Conservation (phyloP, 495 filamentous ascomycete species). For the Penicillium lividum region DNA sequence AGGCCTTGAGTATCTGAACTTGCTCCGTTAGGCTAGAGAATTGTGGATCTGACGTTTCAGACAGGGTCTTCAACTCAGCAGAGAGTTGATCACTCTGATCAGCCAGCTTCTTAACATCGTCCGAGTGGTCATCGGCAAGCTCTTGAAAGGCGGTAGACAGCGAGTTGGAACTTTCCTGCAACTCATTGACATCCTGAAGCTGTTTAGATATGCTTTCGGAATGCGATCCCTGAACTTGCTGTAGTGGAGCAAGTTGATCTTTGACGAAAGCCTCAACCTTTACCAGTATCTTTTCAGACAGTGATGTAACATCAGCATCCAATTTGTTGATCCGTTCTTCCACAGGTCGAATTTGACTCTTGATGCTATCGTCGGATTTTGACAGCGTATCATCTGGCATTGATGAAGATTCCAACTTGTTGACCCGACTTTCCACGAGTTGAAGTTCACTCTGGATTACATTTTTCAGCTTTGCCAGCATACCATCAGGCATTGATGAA, state of each 20-base stretch:
- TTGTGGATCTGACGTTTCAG: background rate
- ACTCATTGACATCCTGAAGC: background rate
- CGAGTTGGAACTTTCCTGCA: background rate
- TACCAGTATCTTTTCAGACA: background rate
- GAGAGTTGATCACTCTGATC: background rate
- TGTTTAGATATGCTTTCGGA: background rate
- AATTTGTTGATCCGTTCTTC: background rate
- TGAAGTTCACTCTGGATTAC: background rate
- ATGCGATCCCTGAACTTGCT: background rate
- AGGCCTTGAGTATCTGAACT: background rate
- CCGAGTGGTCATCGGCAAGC: background rate
- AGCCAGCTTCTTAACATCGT: background rate
- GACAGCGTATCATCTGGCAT: no score
- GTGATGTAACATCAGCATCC: background rate
- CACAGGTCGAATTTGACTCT: background rate
- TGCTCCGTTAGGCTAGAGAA: background rate
- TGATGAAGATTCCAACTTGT: background rate
- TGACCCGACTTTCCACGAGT: background rate
- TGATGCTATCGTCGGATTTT: no score
- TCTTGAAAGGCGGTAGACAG: background rate
- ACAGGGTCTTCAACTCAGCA: background rate
- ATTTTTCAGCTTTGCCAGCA: background rate
- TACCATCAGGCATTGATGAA: background rate
- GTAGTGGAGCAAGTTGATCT: background rate
- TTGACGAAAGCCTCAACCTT: background rate